Conservation (phyloP, 106 monocot species). For the Amphibolis antarctica region DNA sequence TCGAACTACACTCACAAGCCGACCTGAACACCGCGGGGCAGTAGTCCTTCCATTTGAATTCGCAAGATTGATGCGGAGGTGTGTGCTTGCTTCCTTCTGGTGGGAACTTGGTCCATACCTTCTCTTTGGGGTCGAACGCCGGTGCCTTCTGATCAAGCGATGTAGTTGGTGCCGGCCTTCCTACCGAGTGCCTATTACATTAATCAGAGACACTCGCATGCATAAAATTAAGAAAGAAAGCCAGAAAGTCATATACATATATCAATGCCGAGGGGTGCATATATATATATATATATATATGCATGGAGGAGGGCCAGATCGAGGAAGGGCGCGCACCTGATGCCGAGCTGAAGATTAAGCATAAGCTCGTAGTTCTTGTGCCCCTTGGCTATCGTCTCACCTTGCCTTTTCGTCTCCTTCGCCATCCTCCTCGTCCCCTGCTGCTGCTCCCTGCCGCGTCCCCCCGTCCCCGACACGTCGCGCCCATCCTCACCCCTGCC, state of each 20-base stretch:
- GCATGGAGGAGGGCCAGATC: too few relatives aligned
- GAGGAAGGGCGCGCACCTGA: slow-evolving; percentile 38
- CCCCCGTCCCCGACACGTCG: not conserved
- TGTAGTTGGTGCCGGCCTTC: slow-evolving; percentile 35
- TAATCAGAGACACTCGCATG: too few relatives aligned
- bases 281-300: too few relatives aligned
- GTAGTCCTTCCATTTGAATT: slow-evolving; percentile 82
- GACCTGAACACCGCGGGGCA: slow-evolving; percentile 76
- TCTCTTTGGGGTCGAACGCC: slow-evolving; percentile 70
- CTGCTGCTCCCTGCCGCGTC: not conserved
- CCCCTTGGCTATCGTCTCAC: slow-evolving; percentile 71
- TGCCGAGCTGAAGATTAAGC: slow-evolving; percentile 94
- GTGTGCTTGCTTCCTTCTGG: slow-evolving; percentile 51
- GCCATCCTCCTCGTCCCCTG: slow-evolving; percentile 25
- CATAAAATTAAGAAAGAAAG: too few relatives aligned
- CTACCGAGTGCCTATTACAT: slow-evolving; percentile 64
- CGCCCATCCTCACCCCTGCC: not conserved
- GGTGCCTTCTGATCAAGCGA: slow-evolving; percentile 59
- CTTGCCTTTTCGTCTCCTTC: slow-evolving; percentile 54
- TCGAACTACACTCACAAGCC: not conserved
- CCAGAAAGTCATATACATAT: too few relatives aligned
- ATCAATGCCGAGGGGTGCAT: too few relatives aligned
- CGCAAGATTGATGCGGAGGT: slow-evolving; percentile 60
- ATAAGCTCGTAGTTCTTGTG: slow-evolving; percentile 97
- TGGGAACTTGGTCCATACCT: slow-evolving; percentile 75